Conservation (phyloP, 202 grass and related monocot genomes). For the Musa balbisiana region DNA sequence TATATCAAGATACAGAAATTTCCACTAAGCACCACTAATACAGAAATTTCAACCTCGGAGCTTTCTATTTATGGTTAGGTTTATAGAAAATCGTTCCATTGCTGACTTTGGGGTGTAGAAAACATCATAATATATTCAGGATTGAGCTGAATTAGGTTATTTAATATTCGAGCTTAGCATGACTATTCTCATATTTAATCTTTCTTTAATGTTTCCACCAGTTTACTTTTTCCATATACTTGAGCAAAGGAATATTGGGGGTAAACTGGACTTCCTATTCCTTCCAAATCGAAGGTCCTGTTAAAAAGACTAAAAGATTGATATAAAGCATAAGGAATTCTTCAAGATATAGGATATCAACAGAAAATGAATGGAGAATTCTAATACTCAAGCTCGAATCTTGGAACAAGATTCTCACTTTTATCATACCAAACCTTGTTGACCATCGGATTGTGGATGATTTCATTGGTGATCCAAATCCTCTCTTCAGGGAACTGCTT, state of each 20-base stretch:
- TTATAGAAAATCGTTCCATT: neutral
- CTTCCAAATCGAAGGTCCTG: too few species aligned
- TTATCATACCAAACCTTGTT: constrained; percentile 50
- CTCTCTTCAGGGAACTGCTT: constrained; percentile 94
- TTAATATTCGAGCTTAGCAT: too few species aligned
- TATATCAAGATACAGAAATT: constrained; percentile 16
- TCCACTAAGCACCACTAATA: neutral
- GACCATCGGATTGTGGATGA: constrained; percentile 98
- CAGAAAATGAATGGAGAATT: neutral
- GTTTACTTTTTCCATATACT: neutral
- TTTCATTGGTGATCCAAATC: constrained; percentile 97
- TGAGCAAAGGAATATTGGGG: neutral
- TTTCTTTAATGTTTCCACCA: neutral
- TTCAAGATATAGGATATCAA: neutral
- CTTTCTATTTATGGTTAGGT: neutral
- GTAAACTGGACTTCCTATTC: neutral
- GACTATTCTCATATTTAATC: too few species aligned
- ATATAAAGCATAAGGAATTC: neutral
- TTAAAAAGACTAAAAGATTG: too few species aligned
- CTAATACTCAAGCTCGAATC: neutral
- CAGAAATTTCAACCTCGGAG: constrained; percentile 5
- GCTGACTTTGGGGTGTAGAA: neutral
- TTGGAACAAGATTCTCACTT: neutral
- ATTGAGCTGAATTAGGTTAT: neutral
- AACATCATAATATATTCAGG: neutral